phyloP scores from a whole-genome alignment of 345 rosid genomes.

The Isatis tinctoria region DNA sequence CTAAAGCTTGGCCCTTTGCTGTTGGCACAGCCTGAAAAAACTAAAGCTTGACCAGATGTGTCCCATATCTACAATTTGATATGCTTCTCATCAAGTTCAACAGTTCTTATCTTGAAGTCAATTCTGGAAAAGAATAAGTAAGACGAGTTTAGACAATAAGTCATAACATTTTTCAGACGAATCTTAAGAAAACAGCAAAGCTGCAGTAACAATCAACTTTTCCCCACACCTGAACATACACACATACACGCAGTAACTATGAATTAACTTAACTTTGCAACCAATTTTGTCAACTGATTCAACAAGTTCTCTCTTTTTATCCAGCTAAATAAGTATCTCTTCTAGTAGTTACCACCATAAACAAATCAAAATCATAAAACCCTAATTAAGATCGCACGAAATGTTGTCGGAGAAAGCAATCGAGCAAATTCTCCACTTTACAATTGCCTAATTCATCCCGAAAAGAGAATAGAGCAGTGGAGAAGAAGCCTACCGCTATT shows the following conservation, averaged over 20 bases:
- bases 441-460: background rate
- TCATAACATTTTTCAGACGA: too few relatives aligned
- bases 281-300: background rate
- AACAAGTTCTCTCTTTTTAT: too few relatives aligned
- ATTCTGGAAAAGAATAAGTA: constrained; percentile 33
- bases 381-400: constrained; percentile 16
- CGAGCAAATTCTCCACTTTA: background rate
- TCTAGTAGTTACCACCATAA: too few relatives aligned
- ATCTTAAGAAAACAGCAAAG: too few relatives aligned
- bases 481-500: constrained; percentile 39
- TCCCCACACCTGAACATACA: constrained; percentile 68
- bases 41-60: constrained; percentile 74
- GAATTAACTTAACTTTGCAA: background rate
- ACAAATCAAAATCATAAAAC: constrained; percentile 4
- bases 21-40: constrained; percentile 51
- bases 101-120: constrained; percentile 67
- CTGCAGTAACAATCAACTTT: constrained; percentile 90
- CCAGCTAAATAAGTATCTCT: background rate
- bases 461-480: background rate
- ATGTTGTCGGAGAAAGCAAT: background rate
- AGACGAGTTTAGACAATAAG: background rate
- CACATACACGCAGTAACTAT: background rate
- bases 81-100: constrained; percentile 71
- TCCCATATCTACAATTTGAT: constrained; percentile 86
- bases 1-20: constrained; percentile 53